Conservation (phyloP, 192 early-diverging fungal genomes). For the Backusella luteola region DNA sequence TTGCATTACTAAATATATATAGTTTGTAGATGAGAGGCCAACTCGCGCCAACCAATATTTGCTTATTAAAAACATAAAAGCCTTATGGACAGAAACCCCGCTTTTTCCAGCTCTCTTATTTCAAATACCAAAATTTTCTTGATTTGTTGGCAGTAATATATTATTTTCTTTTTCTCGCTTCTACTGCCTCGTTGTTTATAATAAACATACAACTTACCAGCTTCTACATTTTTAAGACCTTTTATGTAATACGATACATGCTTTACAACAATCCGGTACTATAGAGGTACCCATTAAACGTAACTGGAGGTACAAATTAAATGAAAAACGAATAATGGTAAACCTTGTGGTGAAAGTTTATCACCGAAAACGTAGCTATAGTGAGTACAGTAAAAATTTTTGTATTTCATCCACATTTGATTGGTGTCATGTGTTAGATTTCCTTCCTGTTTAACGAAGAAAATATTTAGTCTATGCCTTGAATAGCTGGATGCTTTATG, state of each 20-base stretch:
- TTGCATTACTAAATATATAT: background rate
- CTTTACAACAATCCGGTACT: background rate
- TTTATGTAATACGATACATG: background rate
- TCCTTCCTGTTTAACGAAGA: background rate
- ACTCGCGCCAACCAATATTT: background rate
- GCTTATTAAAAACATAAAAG: background rate
- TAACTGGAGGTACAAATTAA: background rate
- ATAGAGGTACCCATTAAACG: background rate
- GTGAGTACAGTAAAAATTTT: background rate
- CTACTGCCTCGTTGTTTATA: background rate
- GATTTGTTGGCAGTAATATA: background rate
- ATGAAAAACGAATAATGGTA: background rate
- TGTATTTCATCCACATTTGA: background rate
- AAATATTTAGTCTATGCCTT: background rate
- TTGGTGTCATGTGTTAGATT: background rate
- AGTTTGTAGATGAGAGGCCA: background rate
- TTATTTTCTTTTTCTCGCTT: background rate
- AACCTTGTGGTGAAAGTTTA: background rate
- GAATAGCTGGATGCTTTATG: background rate
- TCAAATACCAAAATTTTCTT: background rate
- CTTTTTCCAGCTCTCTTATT: background rate
- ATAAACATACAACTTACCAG: background rate
- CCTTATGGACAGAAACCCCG: background rate
- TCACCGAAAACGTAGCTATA: background rate
- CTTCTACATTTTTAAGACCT: background rate